phyloP scores from a whole-genome alignment of 768 basidiomycete genomes.

The Lentinula sp. region DNA sequence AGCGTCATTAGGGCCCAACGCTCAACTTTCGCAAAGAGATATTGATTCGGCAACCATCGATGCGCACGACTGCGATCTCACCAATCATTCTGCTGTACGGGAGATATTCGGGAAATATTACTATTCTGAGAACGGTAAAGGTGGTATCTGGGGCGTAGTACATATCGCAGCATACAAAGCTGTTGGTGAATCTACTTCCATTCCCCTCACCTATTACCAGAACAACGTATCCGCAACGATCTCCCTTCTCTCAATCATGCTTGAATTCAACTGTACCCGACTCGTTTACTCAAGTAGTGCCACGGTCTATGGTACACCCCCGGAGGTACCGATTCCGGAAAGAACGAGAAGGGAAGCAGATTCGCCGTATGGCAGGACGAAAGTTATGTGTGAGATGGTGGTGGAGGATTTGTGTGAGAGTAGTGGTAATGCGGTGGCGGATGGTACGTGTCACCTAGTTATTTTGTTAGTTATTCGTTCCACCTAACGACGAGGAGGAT shows the following conservation, averaged over 20 bases:
- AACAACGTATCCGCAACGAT: conserved; percentile 92
- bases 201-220: conserved; percentile 87
- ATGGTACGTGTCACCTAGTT: too few species aligned
- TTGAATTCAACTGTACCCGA: conserved; percentile 74
- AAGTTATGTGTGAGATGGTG: conserved; percentile 88
- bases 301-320: conserved; percentile 95
- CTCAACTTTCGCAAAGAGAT: conserved; percentile 53
- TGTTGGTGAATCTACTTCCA: conserved; percentile 93
- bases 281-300: conserved; percentile 98
- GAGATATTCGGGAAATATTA: conserved; percentile 29
- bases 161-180: conserved; percentile 98
- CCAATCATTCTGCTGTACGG: conserved; percentile 62
- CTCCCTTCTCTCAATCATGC: conserved; percentile 81
- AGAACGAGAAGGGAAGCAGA: conserved; percentile 81
- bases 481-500: background rate
- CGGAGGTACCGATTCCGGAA: conserved; percentile 90
- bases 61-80: conserved; percentile 66
- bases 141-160: conserved; percentile 93
- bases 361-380: conserved; percentile 95
- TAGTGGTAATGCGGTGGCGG: background rate
- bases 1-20: conserved; percentile 15
- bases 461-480: too few species aligned
- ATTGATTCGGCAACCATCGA: conserved; percentile 72
- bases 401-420: conserved; percentile 72
- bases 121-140: conserved; percentile 80